phyloP scores from a whole-genome alignment of 148 eudicot species.

The Rhododendron molle region DNA sequence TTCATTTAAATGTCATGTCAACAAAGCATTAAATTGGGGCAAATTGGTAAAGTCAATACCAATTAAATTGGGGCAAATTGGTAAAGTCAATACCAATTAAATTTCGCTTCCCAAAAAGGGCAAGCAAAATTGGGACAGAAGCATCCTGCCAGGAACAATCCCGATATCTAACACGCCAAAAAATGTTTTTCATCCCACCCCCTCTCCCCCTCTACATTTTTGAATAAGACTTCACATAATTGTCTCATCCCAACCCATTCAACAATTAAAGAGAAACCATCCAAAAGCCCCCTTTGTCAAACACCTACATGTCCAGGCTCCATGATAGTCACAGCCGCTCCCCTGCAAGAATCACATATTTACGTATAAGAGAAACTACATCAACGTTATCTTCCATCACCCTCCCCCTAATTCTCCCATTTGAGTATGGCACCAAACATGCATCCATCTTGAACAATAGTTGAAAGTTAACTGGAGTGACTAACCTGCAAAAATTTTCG shows the following conservation, averaged over 20 bases:
- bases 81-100: neutral
- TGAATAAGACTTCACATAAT: conserved; percentile 3
- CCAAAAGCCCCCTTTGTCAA: conserved; percentile 48
- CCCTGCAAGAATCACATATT: conserved; percentile 99
- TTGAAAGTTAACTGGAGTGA: conserved; percentile 3
- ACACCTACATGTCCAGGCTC: conserved; percentile 89
- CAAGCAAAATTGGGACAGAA: neutral
- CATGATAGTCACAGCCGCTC: conserved; percentile 75
- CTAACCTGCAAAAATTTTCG: conserved; percentile 91
- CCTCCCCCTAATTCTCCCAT: conserved; percentile 38
- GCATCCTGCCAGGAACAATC: conserved; percentile 14
- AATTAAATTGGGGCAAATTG: neutral
- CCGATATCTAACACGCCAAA: conserved; percentile 8
- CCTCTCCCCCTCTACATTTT: neutral
- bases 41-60: neutral
- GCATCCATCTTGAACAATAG: conserved; percentile 19
- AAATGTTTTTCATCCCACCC: conserved; percentile 12
- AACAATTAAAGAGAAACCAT: conserved; percentile 38
- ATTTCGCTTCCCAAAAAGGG: neutral
- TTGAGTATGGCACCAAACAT: conserved; percentile 10
- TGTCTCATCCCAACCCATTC: conserved; percentile 46
- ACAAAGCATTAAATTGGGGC: neutral
- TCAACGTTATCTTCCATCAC: conserved; percentile 42
- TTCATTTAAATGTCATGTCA: neutral
- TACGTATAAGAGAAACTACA: conserved; percentile 92